Base-by-base conservation (phyloP, 805 yeast genomes). In the Clavispora santaluciae region DNA sequence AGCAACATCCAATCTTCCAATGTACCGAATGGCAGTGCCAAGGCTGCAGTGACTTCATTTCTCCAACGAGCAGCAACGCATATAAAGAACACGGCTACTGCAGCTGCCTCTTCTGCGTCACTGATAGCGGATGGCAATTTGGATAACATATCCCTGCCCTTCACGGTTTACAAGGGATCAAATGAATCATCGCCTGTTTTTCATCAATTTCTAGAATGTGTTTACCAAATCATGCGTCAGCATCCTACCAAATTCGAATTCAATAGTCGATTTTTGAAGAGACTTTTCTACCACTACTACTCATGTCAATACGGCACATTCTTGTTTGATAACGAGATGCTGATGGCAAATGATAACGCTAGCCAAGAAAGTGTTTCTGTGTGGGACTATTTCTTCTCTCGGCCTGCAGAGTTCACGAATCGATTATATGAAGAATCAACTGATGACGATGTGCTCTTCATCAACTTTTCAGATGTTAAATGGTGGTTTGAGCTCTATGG, bases 241-340 rank as follows among this genome's bases (percentile, higher is more conserved):
- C 72, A 77, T 50, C 95, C 96, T 0, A 54, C 65, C 1, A 64
- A 69, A 35, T 93, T 93, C 60, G 96, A 91, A 62, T 90, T 82
- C 63, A 89, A 90, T 55, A 96, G 90, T 59, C 65, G 96, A 39
- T 88, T 93, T 53, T 60, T 93, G 48, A 76, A 96, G 49, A 66
- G 98, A 38, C 66, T 93, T 41, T 72, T 88, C 16, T 93, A 93
- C 57, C 98, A 93, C 59, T 66, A 85, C 36, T 87, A 89, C 56
- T 86, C 97, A 1, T 89, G 98, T 53, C 98, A 93, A 60, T 93
- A 89, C 61, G 98, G 98, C 3, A 81, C 95, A 1, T 93, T 93
- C 53, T 59, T 93, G 39, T 80, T 77, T 50, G 83, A 93, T 55
- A 73, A 76, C 34, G 96, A 93, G 56, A 59, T 62, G 37, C 95